These are phyloP conservation scores for Saturnispora halmiae DNA, from an alignment of 805 yeast species.

Conservation along the genomic window DNA sequence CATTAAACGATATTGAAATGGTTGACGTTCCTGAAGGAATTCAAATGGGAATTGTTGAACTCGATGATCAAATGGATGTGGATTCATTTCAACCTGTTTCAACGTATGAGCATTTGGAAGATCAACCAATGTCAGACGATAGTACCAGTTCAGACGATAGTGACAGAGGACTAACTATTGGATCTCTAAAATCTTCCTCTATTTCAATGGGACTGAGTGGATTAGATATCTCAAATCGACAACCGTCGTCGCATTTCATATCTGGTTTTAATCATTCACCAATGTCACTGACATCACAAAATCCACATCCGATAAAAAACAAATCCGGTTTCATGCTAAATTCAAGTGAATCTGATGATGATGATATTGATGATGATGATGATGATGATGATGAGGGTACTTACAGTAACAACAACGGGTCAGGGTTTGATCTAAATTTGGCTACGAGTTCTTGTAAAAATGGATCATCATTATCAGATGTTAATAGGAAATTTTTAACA, in stretches of 20 bases:
- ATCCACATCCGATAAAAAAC: not conserved
- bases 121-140: constrained; percentile 2
- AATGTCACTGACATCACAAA: constrained; percentile 1
- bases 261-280: not conserved
- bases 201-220: constrained; percentile 27
- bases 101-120: constrained; percentile 8
- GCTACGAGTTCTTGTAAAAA: constrained; percentile 6
- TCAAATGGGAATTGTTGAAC: constrained; percentile 20
- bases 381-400: constrained; percentile 10
- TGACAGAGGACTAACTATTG: not conserved
- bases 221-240: constrained; percentile 20
- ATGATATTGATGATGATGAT: constrained; percentile 3
- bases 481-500: constrained; percentile 3
- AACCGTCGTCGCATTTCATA: not conserved
- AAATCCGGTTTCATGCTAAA: constrained; percentile 1
- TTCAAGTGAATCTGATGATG: not conserved
- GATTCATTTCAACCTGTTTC: constrained; percentile 12
- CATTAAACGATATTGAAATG: constrained; percentile 22
- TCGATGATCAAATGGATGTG: constrained; percentile 20
- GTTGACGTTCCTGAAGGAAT: constrained; percentile 36
- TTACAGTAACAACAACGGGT: not conserved
- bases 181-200: not conserved
- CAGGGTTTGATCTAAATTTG: constrained; percentile 5
- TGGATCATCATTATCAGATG: constrained; percentile 6
- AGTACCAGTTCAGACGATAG: not conserved